Conservation (phyloP, 129 eudicot genomes). For the Calendula officinalis region DNA sequence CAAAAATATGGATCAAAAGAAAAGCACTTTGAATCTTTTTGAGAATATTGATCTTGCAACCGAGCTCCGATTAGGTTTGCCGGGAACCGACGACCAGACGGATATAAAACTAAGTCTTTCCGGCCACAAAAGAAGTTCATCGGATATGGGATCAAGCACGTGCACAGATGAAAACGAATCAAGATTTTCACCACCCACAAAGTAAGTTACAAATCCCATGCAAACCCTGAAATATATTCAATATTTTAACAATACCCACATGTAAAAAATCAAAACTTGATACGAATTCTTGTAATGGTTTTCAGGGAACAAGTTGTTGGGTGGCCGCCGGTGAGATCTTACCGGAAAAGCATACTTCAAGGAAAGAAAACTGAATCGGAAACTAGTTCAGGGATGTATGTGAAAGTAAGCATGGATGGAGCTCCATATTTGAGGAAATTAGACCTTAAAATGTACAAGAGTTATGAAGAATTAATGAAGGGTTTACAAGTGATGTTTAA, state of each 20-base stretch:
- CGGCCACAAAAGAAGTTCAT: conserved; percentile 55
- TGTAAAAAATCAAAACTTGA: conserved; percentile 3
- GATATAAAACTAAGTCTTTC: conserved; percentile 30
- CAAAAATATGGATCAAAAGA: conserved; percentile 29
- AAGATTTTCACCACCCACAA: conserved; percentile 53
- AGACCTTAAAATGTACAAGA: conserved; percentile 63
- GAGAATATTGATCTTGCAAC: conserved; percentile 50
- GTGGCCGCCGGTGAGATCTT: conserved; percentile 95
- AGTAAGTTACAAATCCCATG: conserved; percentile 46
- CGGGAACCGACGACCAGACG: conserved; percentile 50
- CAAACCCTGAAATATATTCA: neutral
- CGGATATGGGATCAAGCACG: conserved; percentile 43
- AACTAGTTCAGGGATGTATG: conserved; percentile 48
- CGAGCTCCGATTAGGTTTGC: conserved; percentile 61
- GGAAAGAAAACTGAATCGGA: conserved; percentile 49
- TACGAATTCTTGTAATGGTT: neutral
- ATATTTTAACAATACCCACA: conserved; percentile 4
- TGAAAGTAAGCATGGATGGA: conserved; percentile 97
- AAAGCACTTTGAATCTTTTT: conserved; percentile 27
- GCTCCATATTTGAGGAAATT: conserved; percentile 85
- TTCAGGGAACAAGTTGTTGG: conserved; percentile 87
- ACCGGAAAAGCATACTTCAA: conserved; percentile 57
- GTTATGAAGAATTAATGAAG: conserved; percentile 63
- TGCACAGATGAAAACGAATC: conserved; percentile 37
- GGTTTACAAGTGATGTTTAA: conserved; percentile 75